These are phyloP conservation scores for Yarrowia galli DNA, from an alignment of 1,139 yeast genomes.

Conservation along the genomic window DNA sequence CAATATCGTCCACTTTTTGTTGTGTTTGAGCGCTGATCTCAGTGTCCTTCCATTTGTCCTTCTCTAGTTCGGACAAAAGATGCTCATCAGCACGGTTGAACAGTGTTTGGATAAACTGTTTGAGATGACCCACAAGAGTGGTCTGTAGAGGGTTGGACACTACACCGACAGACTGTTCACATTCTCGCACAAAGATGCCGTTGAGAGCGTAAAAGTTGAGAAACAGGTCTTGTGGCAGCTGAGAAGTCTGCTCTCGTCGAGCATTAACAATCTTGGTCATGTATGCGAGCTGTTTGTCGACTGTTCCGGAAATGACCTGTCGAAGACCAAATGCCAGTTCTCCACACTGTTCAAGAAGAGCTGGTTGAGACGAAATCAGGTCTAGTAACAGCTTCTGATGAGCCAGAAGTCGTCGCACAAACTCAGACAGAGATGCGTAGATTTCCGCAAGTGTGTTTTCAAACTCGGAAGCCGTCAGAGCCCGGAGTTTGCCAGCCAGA, in stretches of 20 bases:
- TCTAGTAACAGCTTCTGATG: slow-evolving; percentile 85
- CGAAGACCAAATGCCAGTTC: slow-evolving; percentile 27
- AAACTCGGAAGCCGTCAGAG: slow-evolving; percentile 75
- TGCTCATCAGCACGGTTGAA: slow-evolving; percentile 60
- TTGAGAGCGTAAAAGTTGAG: slow-evolving; percentile 70
- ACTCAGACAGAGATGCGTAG: slow-evolving; percentile 71
- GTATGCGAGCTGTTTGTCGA: slow-evolving; percentile 37
- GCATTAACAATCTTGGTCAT: slow-evolving; percentile 81
- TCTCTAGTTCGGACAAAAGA: slow-evolving; percentile 62
- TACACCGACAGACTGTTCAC: slow-evolving; percentile 84
- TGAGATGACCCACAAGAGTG: slow-evolving; percentile 70
- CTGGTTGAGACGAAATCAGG: slow-evolving; percentile 61
- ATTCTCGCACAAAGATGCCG: slow-evolving; percentile 76
- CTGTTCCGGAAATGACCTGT: slow-evolving; percentile 33
- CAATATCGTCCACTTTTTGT: slow-evolving; percentile 60
- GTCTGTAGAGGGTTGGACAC: slow-evolving; percentile 69
- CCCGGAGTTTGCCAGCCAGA: slow-evolving; percentile 65
- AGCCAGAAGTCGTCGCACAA: slow-evolving; percentile 72
- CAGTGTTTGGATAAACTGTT: slow-evolving; percentile 63
- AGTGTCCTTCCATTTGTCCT: slow-evolving; percentile 82
- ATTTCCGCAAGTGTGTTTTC: slow-evolving; percentile 70
- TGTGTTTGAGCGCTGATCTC: slow-evolving; percentile 62
- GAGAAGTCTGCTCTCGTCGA: slow-evolving; percentile 74
- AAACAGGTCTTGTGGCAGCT: slow-evolving; percentile 60
- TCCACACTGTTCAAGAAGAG: slow-evolving; percentile 38